Evolutionary conservation across 2,329 filamentous ascomycete species (phyloP), one percentile per base, ranked within the genome.

Genomic region (Alternaria hordeiaustralica): DNA sequence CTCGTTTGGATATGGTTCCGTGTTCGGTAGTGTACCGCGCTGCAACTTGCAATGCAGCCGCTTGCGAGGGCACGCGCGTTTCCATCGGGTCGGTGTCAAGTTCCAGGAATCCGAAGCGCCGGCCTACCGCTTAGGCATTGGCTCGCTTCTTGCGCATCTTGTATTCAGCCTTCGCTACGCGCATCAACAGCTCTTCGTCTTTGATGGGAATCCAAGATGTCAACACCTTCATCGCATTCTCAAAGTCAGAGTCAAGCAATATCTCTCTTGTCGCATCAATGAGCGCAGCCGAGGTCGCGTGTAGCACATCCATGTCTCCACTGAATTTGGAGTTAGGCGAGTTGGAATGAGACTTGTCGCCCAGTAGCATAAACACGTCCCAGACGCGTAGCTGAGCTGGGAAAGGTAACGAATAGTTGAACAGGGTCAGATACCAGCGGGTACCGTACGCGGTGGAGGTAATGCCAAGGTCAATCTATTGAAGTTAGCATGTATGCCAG

Each of bases 281-380:
- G 26, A 99, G 86, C 2, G 96, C 95, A 4, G 94, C 92, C 65
- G 92, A 92, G 6, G 94, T 92, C 11, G 96, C 95, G 80, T 99
- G 96, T 55, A 99, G 84, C 36, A 98, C 87, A 73, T 97, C 94
- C 36, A 98, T 86, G 56, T 93, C 92, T 43, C 88, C 86, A 71
- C 87, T 83, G 59, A 77, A 78, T 21, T 75, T 80, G 41, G 76
- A 75, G 47, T 73, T 63, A 60, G 72, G 65, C 64, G 78, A 69
- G 21, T 71, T 75, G 26, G 86, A 83, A n/a, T 89, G 72, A 7
- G 73, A 78, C 10, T 87, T 85, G 71, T 95, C 93, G 50, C 95
- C 96, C 12, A 98, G 87, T 13, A 99, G 88, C 87, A 99, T 93
- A 81, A 98, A 98, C 2, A 97, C 92, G 76, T 99, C 96, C 96